Base-by-base conservation (phyloP, 768 basidiomycete species). In the Termitomyces sp. region DNA sequence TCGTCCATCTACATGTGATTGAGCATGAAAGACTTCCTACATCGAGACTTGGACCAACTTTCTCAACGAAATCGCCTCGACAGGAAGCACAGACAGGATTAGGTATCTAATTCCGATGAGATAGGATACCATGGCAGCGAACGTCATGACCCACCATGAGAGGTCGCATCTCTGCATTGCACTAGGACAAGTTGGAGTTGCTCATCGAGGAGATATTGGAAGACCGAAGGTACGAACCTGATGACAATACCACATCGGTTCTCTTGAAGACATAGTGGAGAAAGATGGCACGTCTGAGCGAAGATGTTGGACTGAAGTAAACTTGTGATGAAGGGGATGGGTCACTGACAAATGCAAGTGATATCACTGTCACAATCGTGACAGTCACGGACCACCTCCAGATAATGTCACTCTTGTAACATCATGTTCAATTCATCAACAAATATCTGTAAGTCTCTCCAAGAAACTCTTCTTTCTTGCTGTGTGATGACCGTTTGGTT, bases 31-130 rank as follows among this genome's bases (percentile, higher is more conserved):
- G 28, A 40, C 23, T 35, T 7, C 35, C 16, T 12, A 19, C 52
- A 21, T 23, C 41, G 32, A 42, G 28, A 21, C 21, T 48, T 41
- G 21, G 40, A 19, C 59, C 71, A 45, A 85, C 92, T 78, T 80
- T 87, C 70, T 94, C 92, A 3, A 95, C 88, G 64, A 96, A 96
- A 19, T 83, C 78, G 6, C 91, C 79, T 61, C 81, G 78, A 71
- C 93, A 96, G 23, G 85, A 88, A 48, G 91, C 84, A 68, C 93
- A 96, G 43, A 85, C 81, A 12, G 91, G 89, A 72, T 92, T 82
- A 40, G 91, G 91, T 3, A 83, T 79, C 91, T 93, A 66, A 23
- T 50, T 30, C 23, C 25, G 46, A 58, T 63, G 49, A 56, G 49
- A 55, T 56, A 25, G 30, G 7, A 52, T 57, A 39, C 34, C 35